Conservation (phyloP, 139 green algal species). For the Micractinium conductrix region DNA sequence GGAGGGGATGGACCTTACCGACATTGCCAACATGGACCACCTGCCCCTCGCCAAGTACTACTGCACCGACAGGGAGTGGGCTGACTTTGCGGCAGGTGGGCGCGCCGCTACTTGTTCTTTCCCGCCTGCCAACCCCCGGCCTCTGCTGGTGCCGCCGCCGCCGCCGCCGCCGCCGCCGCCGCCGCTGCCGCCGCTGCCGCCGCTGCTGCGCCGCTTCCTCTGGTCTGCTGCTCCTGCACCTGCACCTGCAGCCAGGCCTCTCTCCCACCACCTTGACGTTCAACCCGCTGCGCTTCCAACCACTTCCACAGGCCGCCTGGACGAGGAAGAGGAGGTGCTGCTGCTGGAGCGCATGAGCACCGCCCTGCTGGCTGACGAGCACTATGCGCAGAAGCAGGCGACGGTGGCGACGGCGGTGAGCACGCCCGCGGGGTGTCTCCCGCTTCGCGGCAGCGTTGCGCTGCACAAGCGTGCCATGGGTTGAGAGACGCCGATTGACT, state of each 20-base stretch:
- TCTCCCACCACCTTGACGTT: background rate
- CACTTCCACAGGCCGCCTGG: conserved; percentile 4
- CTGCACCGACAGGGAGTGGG: background rate
- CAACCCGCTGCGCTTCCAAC: background rate
- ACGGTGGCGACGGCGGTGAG: background rate
- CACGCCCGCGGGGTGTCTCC: background rate
- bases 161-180: too few relatives aligned
- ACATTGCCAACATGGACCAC: conserved; percentile 12
- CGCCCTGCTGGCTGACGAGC: background rate
- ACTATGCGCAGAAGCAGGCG: background rate
- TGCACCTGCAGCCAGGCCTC: background rate
- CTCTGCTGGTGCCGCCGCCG: background rate
- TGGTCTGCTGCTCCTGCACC: background rate
- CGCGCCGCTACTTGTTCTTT: too few relatives aligned
- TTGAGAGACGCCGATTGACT: too few relatives aligned
- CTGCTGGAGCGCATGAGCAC: conserved; percentile 1
- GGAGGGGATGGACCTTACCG: background rate
- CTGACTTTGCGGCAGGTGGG: conserved; percentile 7
- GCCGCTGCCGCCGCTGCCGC: background rate
- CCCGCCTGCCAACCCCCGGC: background rate
- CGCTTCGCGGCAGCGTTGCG: background rate
- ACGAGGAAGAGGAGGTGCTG: conserved; percentile 14
- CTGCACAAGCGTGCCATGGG: too few relatives aligned
- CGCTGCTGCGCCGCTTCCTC: background rate
- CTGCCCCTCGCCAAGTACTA: conserved; percentile 4